Evolutionary conservation across 495 filamentous ascomycete genomes (phyloP), one percentile per base, ranked within the genome.

Genomic region (Thermothielavioides terrestris): DNA sequence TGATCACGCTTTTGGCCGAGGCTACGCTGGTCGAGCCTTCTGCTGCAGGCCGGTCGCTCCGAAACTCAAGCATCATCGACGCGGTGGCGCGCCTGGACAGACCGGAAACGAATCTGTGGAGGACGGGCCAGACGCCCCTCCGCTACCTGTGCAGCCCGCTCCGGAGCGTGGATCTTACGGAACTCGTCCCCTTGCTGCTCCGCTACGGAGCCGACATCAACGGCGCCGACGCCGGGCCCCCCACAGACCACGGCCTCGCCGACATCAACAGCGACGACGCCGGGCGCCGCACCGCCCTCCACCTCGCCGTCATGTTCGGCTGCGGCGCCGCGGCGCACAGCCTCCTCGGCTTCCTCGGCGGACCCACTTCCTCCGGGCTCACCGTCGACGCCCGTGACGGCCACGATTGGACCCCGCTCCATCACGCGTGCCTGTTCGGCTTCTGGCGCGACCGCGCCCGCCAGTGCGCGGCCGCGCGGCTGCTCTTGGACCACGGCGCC

Each of bases 341-440:
- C 3, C 46, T 58, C 4, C 10, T 54, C 2, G 9, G 28, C 12
- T 51, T 54, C 27, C 35, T 22, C 32, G 51, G 51, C 0, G 43
- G 51, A 6, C 55, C 50, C 5, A 10, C 22, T n/a, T 1, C n/a
- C 3, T 54, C 51, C 1, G 51, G 51, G 0, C 51, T 58, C 9
- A 6, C 25, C 9, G 32, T 59, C 17, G 41, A 59, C 15, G 39
- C 41, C 17, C 35, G 36, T n/a, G 56, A 59, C 25, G 12, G 3
- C 1, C 4, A 23, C 4, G 49, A 46, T 1, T 59, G 56, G 56
- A 59, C 56, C 1, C 56, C 56, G 37, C 52, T 59, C 3, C 56
- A 59, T 17, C 53, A 49, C 23, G 52, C 56, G n/a, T 59, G 52
- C 21, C 21, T 49, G 3, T 59, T 55, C n/a, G 28, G 52, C 3